Evolutionary conservation across 148 eudicot species (phyloP).

Genomic region (Vaccinium myrtillus): DNA sequence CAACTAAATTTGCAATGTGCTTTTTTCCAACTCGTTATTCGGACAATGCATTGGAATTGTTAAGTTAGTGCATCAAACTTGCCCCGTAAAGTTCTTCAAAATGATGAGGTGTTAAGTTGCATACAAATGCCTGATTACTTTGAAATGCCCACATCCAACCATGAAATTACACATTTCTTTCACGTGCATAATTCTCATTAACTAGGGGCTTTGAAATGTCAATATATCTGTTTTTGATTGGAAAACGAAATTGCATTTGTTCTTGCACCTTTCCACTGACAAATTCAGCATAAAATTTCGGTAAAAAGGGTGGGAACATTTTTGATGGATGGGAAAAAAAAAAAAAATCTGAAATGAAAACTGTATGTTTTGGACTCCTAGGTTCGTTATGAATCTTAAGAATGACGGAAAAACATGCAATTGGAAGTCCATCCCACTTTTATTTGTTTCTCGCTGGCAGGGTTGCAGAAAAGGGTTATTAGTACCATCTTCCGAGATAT

Average conservation of each 20-base stretch:
- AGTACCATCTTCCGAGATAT: conserved; percentile 19
- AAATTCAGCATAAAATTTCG: not conserved
- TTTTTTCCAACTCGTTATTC: not conserved
- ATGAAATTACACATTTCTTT: not conserved
- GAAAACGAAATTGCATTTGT: not conserved
- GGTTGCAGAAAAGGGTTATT: conserved; percentile 26
- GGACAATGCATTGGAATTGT: not conserved
- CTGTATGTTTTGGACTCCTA: not conserved
- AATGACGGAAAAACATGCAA: not conserved
- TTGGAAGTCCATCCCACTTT: not conserved
- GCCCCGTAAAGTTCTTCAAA: not conserved
- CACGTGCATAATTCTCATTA: not conserved
- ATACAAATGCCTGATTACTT: not conserved
- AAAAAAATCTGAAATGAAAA: not conserved
- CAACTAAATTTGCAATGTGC: not conserved
- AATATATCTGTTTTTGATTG: not conserved
- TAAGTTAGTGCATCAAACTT: not conserved
- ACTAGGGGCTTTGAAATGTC: not conserved
- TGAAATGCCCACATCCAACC: not conserved
- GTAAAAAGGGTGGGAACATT: not conserved
- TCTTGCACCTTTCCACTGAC: not conserved
- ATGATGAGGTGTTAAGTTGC: not conserved
- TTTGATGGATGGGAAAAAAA: not conserved
- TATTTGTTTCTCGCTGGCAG: conserved; percentile 20
- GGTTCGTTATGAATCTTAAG: not conserved